These are phyloP conservation scores for Diaporthe capsici DNA, from an alignment of 2,329 filamentous ascomycete genomes.

Conservation along the genomic window DNA sequence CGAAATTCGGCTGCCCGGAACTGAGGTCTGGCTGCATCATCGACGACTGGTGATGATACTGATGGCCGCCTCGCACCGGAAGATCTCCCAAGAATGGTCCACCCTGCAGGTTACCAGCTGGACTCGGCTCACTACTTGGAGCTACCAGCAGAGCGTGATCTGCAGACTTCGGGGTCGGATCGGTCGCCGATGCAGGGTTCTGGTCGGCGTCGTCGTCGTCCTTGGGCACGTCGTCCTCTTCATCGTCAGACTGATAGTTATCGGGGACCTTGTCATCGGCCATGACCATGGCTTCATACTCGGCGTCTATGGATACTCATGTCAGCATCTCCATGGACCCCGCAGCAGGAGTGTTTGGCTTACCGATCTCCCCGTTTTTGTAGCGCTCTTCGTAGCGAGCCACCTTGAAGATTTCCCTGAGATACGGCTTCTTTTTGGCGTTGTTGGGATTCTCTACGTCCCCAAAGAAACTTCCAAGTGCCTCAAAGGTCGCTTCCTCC, in stretches of 20 bases:
- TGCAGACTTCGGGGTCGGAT: constrained; percentile 54
- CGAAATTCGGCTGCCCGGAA: constrained; percentile 57
- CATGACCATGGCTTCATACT: constrained; percentile 64
- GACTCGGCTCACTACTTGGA: constrained; percentile 54
- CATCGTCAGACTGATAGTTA: constrained; percentile 63
- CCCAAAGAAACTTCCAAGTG: constrained; percentile 69
- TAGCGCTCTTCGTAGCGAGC: constrained; percentile 70
- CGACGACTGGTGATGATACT: constrained; percentile 53
- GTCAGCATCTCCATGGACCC: constrained; percentile 8
- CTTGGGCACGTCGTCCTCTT: constrained; percentile 57
- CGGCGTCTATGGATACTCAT: constrained; percentile 56
- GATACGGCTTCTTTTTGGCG: constrained; percentile 65
- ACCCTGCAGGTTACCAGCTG: constrained; percentile 50
- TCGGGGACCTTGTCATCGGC: constrained; percentile 66
- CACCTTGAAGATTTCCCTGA: constrained; percentile 74
- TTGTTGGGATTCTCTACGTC: constrained; percentile 69
- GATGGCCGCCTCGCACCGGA: constrained; percentile 57
- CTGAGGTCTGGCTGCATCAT: constrained; percentile 59
- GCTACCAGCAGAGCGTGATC: constrained; percentile 53
- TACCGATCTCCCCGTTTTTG: constrained; percentile 71
- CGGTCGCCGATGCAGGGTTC: constrained; percentile 50
- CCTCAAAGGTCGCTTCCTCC: constrained; percentile 71
- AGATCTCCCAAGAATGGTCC: constrained; percentile 59
- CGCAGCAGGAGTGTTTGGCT: constrained; percentile 41
- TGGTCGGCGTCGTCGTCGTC: constrained; percentile 58